Evolutionary conservation across 225 moss, liverwort and hornwort genomes (phyloP).

Genomic region (Physcomitrium patens): DNA sequence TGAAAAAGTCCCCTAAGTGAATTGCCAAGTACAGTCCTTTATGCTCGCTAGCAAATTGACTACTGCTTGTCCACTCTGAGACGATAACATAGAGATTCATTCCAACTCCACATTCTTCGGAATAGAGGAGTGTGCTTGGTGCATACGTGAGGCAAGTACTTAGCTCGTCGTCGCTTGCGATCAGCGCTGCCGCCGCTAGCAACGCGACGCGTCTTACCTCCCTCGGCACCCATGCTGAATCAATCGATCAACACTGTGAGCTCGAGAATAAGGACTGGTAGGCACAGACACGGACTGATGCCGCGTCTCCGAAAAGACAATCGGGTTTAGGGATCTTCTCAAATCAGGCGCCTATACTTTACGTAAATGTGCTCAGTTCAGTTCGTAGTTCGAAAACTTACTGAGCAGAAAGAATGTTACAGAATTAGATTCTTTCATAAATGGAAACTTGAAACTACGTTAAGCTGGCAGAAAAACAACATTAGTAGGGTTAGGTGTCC

Average conservation of each 20-base stretch:
- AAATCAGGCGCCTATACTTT: neutral
- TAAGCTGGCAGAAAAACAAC: no score
- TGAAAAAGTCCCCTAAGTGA: neutral
- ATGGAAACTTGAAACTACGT: no score
- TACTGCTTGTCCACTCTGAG: neutral
- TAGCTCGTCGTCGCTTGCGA: constrained; percentile 67
- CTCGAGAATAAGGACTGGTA: neutral
- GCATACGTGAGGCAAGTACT: constrained; percentile 65
- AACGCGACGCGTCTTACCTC: constrained; percentile 29
- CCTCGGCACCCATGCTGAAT: constrained; percentile 37
- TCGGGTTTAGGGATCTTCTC: constrained; percentile 12
- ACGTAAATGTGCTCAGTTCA: no score
- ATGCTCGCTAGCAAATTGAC: neutral
- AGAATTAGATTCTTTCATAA: no score
- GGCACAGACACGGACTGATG: neutral
- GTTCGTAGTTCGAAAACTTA: no score
- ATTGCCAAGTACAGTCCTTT: neutral
- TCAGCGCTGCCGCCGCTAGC: constrained; percentile 40
- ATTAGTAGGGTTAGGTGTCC: no score
- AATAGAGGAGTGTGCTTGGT: neutral
- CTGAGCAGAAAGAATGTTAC: no score
- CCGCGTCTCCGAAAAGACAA: neutral
- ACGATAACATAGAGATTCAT: neutral
- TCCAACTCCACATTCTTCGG: no score
- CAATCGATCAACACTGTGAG: neutral